A percentile compares a stretch with the other conserved stretches of the same genome.
These are phyloP conservation scores for Lipomyces sp. DNA, from an alignment of 805 yeast genomes.

Conservation along the genomic window DNA sequence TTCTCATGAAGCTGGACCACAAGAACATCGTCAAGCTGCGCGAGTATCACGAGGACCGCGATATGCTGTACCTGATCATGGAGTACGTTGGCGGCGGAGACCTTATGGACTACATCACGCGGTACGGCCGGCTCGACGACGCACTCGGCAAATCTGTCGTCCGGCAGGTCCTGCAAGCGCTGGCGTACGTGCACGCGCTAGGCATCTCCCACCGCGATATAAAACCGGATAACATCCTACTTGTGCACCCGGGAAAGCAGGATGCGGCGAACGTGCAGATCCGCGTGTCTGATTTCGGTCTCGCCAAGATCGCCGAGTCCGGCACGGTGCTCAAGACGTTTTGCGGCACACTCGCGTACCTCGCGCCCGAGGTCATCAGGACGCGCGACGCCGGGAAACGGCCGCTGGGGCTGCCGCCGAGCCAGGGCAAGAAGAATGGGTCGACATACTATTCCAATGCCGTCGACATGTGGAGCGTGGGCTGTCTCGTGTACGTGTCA, in stretches of 20 bases:
- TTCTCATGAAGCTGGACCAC: slow-evolving; percentile 61
- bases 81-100: slow-evolving; percentile 97
- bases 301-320: slow-evolving; percentile 84
- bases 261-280: slow-evolving; percentile 49
- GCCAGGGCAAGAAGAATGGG: slow-evolving; percentile 28
- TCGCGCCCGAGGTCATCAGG: slow-evolving; percentile 86
- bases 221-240: slow-evolving; percentile 92
- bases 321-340: slow-evolving; percentile 90
- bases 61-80: slow-evolving; percentile 84
- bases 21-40: slow-evolving; percentile 79
- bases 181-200: slow-evolving; percentile 78
- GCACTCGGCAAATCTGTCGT: slow-evolving; percentile 84
- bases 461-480: slow-evolving; percentile 98
- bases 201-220: slow-evolving; percentile 96
- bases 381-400: slow-evolving; percentile 36
- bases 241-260: slow-evolving; percentile 80
- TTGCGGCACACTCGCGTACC: slow-evolving; percentile 95
- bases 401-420: too few species aligned
- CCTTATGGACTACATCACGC: slow-evolving; percentile 93
- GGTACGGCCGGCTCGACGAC: slow-evolving; percentile 83
- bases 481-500: slow-evolving; percentile 88
- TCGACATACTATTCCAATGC: slow-evolving; percentile 63
- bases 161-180: slow-evolving; percentile 77
- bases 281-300: slow-evolving; percentile 95
- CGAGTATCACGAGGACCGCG: slow-evolving; percentile 80